Evolutionary conservation across 805 yeast genomes (phyloP).

Genomic region (Kockiozyma suomiensis): DNA sequence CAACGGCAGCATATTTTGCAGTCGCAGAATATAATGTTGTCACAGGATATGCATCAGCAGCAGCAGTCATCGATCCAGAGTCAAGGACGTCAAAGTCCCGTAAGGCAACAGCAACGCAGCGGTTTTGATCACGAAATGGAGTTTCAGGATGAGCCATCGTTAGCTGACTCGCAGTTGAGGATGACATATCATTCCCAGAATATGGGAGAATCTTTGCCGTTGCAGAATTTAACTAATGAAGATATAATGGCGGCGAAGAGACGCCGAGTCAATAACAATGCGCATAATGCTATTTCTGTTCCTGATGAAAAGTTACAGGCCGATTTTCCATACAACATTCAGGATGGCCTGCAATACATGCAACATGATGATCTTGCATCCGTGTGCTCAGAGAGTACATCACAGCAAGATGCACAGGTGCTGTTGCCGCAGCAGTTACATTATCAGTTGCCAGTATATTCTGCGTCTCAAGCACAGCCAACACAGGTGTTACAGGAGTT

Average conservation of each 20-base stretch:
- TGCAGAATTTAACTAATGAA: background rate
- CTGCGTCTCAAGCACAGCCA: background rate
- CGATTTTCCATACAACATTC: background rate
- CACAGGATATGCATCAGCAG: background rate
- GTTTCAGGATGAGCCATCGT: background rate
- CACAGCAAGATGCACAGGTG: background rate
- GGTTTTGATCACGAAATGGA: background rate
- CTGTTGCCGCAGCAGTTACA: no score
- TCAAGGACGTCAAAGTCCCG: background rate
- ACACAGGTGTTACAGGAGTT: slow-evolving; percentile 10
- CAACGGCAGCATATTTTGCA: slow-evolving; percentile 2
- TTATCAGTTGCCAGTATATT: no score
- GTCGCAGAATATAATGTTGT: background rate
- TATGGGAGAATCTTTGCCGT: background rate
- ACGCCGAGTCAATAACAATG: background rate
- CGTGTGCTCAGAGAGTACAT: background rate
- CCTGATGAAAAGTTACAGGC: background rate
- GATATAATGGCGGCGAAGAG: slow-evolving; percentile 3
- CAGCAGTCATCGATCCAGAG: no score
- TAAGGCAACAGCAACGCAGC: background rate
- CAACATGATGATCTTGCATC: background rate
- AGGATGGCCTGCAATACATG: background rate
- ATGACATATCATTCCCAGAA: background rate
- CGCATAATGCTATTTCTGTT: background rate
- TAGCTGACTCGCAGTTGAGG: background rate